phyloP scores from a whole-genome alignment of 106 monocot species.

The Agapanthus africanus region DNA sequence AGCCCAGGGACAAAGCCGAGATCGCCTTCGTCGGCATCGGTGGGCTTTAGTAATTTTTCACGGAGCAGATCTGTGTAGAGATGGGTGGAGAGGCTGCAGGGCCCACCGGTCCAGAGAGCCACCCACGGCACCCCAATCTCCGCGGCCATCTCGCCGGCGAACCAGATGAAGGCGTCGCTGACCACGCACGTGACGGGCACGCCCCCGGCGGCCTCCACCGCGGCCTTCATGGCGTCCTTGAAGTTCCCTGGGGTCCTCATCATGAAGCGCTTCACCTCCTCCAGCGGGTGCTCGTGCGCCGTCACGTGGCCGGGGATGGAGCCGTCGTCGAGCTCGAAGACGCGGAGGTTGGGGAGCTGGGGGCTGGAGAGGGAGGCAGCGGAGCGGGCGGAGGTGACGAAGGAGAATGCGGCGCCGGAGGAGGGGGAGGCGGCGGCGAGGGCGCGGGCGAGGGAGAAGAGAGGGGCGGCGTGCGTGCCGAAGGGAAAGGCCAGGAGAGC shows the following conservation, averaged over 20 bases:
- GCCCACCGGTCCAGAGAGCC: conserved; percentile 24
- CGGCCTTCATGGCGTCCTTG: conserved; percentile 1
- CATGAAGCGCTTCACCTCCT: conserved; percentile 21
- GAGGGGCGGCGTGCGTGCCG: conserved; percentile 32
- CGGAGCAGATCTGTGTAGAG: conserved; percentile 28
- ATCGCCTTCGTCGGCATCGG: not conserved
- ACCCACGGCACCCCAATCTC: conserved; percentile 27
- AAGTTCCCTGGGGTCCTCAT: conserved; percentile 12
- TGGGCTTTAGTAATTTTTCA: not conserved
- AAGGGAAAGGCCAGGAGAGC: conserved; percentile 48
- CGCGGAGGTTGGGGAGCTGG: not conserved
- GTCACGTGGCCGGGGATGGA: not conserved
- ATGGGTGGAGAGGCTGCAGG: conserved; percentile 14
- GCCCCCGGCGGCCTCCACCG: conserved; percentile 8
- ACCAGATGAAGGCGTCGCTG: conserved; percentile 35
- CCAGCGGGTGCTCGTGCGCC: conserved; percentile 1
- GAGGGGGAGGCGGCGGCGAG: conserved; percentile 26
- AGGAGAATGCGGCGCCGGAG: conserved; percentile 24
- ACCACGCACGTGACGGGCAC: conserved; percentile 19
- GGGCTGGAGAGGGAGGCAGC: conserved; percentile 9
- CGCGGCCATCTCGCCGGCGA: conserved; percentile 22
- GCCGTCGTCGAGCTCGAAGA: conserved; percentile 10
- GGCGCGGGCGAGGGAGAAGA: conserved; percentile 19
- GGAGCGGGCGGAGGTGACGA: conserved; percentile 25
- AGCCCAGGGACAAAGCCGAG: conserved; percentile 35